phyloP scores from a whole-genome alignment of 306 rosid genomes.

The Trifolium repens region DNA sequence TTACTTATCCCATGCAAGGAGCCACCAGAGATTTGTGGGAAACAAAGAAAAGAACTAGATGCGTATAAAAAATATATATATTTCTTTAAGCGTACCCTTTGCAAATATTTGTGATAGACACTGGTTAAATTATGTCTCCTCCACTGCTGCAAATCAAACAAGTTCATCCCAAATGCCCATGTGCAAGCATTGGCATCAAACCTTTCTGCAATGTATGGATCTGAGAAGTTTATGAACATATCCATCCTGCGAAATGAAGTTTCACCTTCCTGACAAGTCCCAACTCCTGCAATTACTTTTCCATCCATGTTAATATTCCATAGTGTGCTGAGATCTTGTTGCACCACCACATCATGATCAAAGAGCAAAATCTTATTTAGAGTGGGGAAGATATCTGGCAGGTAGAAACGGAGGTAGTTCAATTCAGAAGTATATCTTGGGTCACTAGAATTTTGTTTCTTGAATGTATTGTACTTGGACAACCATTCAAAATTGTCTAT shows the following conservation, averaged over 20 bases:
- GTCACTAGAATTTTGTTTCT: slow-evolving; percentile 56
- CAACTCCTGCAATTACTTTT: slow-evolving; percentile 80
- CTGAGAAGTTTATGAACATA: slow-evolving; percentile 81
- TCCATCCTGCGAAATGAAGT: slow-evolving; percentile 67
- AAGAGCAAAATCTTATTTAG: slow-evolving; percentile 74
- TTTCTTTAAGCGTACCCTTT: slow-evolving; percentile 60
- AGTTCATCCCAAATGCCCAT: slow-evolving; percentile 97
- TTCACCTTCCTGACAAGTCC: slow-evolving; percentile 70
- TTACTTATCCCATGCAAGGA: slow-evolving; percentile 14
- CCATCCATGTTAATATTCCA: slow-evolving; percentile 77
- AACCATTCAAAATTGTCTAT: slow-evolving; percentile 72
- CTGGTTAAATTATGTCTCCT: slow-evolving; percentile 70
- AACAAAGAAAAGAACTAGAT: slow-evolving; percentile 29
- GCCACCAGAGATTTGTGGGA: not conserved
- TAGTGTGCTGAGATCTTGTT: slow-evolving; percentile 71
- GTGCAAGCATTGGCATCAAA: slow-evolving; percentile 82
- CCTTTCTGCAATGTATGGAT: slow-evolving; percentile 68
- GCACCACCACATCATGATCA: slow-evolving; percentile 97
- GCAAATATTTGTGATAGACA: slow-evolving; percentile 69
- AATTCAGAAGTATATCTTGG: slow-evolving; percentile 85
- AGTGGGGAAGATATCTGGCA: slow-evolving; percentile 78
- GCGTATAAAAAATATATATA: slow-evolving; percentile 22
- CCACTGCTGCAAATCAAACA: slow-evolving; percentile 87
- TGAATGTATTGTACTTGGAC: slow-evolving; percentile 56
- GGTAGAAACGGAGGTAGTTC: slow-evolving; percentile 90